A percentile compares a stretch with the other conserved stretches of the same genome.
Evolutionary conservation across 108 stramenopile species (phyloP).

Genomic region (Skeletonema menzelii): DNA sequence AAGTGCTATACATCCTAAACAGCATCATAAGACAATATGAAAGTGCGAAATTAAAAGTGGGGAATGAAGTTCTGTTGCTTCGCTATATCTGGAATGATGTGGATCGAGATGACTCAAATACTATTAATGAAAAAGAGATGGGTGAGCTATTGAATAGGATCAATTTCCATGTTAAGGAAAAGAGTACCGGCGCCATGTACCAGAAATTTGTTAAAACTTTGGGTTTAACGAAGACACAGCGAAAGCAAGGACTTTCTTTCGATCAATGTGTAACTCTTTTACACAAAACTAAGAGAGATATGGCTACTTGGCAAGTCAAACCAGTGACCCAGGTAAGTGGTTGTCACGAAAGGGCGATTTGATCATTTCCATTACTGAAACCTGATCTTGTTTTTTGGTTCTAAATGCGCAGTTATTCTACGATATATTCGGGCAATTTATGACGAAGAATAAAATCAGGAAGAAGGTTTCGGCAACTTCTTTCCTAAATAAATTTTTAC

Average conservation of each 20-base stretch:
- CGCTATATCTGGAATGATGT: constrained; percentile 42
- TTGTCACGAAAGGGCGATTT: too few relatives aligned
- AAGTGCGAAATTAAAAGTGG: constrained; percentile 61
- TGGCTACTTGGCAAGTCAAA: constrained; percentile 71
- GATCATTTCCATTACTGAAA: not conserved
- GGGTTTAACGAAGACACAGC: constrained; percentile 56
- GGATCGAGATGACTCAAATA: constrained; percentile 58
- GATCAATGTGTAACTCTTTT: constrained; percentile 81
- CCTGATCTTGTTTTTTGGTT: not conserved
- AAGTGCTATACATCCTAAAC: constrained; percentile 68
- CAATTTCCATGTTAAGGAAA: constrained; percentile 43
- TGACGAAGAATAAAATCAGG: constrained; percentile 43
- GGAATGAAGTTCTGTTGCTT: constrained; percentile 66
- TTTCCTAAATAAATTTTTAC: constrained; percentile 62
- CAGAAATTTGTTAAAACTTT: constrained; percentile 70
- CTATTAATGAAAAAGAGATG: constrained; percentile 58
- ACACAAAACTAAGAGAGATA: constrained; percentile 83
- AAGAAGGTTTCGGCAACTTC: constrained; percentile 50
- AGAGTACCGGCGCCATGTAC: constrained; percentile 47
- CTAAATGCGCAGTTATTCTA: constrained; percentile 16
- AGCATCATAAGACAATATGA: constrained; percentile 59
- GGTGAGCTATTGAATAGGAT: constrained; percentile 48
- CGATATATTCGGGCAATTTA: constrained; percentile 47
- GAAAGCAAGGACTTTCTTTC: constrained; percentile 73
- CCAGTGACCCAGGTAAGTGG: constrained; percentile 39